Evolutionary conservation across 208 protist species (phyloP).

Genomic region (Acanthamoeba castellanii): DNA sequence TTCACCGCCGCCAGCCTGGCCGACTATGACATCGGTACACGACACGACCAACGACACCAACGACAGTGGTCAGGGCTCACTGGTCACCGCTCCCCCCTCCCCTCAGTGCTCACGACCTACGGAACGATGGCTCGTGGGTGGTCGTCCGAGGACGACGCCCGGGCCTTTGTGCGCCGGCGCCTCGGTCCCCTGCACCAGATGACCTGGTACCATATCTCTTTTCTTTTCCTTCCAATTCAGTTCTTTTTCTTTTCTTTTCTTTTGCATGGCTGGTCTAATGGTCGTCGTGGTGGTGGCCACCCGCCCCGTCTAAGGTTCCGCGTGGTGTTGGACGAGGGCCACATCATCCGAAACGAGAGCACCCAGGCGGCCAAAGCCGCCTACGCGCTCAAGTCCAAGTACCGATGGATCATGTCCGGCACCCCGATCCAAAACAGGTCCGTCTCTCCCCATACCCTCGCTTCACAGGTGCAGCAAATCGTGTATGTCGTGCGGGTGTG

Average conservation of each 20-base stretch:
- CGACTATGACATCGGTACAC: not conserved
- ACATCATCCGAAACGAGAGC: slow-evolving; percentile 86
- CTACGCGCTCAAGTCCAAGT: slow-evolving; percentile 78
- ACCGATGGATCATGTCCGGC: slow-evolving; percentile 88
- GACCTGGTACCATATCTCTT: not conserved
- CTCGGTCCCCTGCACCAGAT: not conserved
- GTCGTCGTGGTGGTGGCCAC: no score
- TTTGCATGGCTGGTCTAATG: slow-evolving; percentile 57
- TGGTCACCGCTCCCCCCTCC: not conserved
- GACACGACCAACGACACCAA: not conserved
- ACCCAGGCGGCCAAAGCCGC: slow-evolving; percentile 82
- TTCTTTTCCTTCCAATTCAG: slow-evolving; percentile 49
- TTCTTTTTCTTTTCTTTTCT: slow-evolving; percentile 80
- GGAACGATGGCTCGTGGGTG: not conserved
- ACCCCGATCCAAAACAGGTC: slow-evolving; percentile 90
- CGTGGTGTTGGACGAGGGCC: slow-evolving; percentile 83
- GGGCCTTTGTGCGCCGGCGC: not conserved
- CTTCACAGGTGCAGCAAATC: no score
- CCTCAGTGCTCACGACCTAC: slow-evolving; percentile 38
- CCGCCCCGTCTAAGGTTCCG: not conserved
- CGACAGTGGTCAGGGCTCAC: not conserved
- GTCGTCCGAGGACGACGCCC: not conserved
- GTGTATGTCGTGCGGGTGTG: no score
- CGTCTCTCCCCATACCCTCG: slow-evolving; percentile 12
- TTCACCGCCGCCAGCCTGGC: not conserved